Conservation (phyloP, 2,329 filamentous ascomycete species). For the Tolypocladium pustulatum region DNA sequence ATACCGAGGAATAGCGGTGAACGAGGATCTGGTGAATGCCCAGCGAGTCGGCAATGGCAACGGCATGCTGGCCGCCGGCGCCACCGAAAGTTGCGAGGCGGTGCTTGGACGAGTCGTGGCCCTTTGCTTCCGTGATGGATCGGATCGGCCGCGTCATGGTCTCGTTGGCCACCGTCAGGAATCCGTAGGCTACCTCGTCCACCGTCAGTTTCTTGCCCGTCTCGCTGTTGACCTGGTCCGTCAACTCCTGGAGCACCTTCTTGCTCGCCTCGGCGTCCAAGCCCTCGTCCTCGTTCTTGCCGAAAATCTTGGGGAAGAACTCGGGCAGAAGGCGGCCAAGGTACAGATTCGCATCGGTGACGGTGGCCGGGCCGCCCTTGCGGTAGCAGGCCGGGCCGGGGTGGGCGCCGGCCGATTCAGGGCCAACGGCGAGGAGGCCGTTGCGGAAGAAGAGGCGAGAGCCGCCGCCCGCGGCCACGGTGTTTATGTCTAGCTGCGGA, state of each 20-base stretch:
- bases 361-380: slow-evolving; percentile 59
- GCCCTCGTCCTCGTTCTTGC: slow-evolving; percentile 10
- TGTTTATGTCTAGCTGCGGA: slow-evolving; percentile 74
- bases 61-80: slow-evolving; percentile 32
- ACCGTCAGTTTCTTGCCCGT: slow-evolving; percentile 15
- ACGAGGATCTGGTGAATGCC: slow-evolving; percentile 32
- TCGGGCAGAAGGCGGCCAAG: slow-evolving; percentile 50
- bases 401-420: slow-evolving; percentile 60
- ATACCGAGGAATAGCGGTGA: slow-evolving; percentile 32
- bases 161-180: slow-evolving; percentile 25
- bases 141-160: slow-evolving; percentile 25
- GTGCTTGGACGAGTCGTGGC: slow-evolving; percentile 23
- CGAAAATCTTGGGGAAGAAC: slow-evolving; percentile 56
- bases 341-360: slow-evolving; percentile 63
- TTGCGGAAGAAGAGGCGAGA: slow-evolving; percentile 61
- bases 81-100: slow-evolving; percentile 26
- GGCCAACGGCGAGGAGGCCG: slow-evolving; percentile 62
- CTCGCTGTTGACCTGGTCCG: slow-evolving; percentile 31
- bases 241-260: slow-evolving; percentile 29
- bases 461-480: slow-evolving; percentile 65
- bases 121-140: slow-evolving; percentile 23
- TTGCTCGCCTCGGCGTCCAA: slow-evolving; percentile 29
- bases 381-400: slow-evolving; percentile 64
- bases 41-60: slow-evolving; percentile 29
- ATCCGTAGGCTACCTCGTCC: slow-evolving; percentile 26